These are phyloP conservation scores for Quercus ilex DNA, from an alignment of 306 rosid genomes.

Conservation along the genomic window DNA sequence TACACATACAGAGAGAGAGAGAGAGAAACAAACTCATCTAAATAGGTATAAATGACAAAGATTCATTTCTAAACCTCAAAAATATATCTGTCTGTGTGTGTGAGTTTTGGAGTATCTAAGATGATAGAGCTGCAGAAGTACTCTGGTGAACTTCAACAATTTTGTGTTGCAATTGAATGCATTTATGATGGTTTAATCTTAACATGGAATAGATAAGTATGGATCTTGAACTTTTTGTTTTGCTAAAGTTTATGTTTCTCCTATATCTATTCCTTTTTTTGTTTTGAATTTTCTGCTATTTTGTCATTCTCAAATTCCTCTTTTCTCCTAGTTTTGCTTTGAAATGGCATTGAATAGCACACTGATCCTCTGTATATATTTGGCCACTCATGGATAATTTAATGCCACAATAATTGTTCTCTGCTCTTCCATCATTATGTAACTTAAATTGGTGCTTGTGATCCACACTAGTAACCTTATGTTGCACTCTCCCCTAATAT, in stretches of 20 bases:
- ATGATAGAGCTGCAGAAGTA: not conserved
- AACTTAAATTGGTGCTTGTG: not conserved
- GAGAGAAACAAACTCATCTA: no score
- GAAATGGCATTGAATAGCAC: not conserved
- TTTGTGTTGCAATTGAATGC: not conserved
- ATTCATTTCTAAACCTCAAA: no score
- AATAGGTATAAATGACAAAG: no score
- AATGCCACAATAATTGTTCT: not conserved
- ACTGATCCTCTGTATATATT: not conserved
- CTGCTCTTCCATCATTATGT: not conserved
- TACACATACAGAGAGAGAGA: no score
- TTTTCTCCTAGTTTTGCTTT: not conserved
- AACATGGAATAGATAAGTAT: not conserved
- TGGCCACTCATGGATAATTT: not conserved
- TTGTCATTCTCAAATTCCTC: not conserved
- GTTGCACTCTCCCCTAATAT: no score
- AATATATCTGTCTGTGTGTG: no score
- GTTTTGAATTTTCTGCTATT: not conserved
- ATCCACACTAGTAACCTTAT: not conserved
- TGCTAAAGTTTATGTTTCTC: not conserved
- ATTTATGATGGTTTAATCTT: not conserved
- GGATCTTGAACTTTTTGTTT: not conserved
- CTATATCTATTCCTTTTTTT: not conserved
- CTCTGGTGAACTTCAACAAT: not conserved
- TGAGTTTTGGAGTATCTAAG: not conserved